Conservation (phyloP, 176 grass and related monocot species). For the Leersia perrieri region DNA sequence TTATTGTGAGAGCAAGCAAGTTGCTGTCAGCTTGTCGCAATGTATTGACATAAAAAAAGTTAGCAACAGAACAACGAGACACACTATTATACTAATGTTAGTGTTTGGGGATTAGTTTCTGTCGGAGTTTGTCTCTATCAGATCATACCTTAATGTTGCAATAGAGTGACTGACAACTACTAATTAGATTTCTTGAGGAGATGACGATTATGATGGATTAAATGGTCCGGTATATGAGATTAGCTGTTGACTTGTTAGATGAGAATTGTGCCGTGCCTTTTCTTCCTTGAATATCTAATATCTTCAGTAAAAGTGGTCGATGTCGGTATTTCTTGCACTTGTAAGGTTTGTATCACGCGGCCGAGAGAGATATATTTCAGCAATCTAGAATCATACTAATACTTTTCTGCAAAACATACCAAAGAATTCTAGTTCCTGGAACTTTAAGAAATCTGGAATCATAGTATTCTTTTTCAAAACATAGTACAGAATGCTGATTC, state of each 20-base stretch:
- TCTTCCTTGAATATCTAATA: background rate
- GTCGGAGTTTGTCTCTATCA: background rate
- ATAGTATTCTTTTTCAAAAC: background rate
- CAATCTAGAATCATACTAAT: background rate
- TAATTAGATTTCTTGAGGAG: background rate
- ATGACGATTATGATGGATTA: background rate
- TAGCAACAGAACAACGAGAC: background rate
- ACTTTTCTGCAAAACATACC: too few relatives aligned
- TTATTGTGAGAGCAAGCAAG: slow-evolving; percentile 12
- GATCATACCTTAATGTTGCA: background rate
- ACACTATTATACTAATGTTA: background rate
- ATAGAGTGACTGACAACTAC: background rate
- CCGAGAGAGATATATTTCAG: background rate
- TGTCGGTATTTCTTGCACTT: background rate
- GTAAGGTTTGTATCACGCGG: background rate
- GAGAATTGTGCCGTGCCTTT: too few relatives aligned
- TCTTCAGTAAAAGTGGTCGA: background rate
- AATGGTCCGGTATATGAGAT: background rate
- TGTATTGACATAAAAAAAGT: background rate
- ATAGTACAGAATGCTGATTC: background rate
- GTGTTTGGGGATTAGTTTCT: background rate
- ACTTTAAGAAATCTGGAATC: background rate
- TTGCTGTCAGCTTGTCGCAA: slow-evolving; percentile 14
- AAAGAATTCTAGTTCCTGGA: too few relatives aligned
- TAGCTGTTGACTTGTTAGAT: background rate